Percentiles rank a stretch among this genome's conserved stretches.
phyloP scores from a whole-genome alignment of 495 filamentous ascomycete genomes.

The Lichina pygmaea region DNA sequence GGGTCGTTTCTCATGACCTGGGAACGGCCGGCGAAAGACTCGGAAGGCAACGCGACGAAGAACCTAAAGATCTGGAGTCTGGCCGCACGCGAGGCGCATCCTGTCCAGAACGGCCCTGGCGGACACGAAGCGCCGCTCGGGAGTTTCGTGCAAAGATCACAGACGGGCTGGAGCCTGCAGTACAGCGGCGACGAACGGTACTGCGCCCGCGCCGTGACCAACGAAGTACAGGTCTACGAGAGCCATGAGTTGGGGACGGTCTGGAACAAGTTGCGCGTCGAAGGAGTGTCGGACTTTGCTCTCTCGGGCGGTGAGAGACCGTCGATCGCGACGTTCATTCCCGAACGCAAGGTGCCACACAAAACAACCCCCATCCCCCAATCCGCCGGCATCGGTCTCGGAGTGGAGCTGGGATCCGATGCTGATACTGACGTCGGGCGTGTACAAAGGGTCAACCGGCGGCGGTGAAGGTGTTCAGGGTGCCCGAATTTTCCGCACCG shows the following conservation, averaged over 20 bases:
- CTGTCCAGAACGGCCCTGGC: neutral
- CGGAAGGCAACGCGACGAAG: conserved; percentile 72
- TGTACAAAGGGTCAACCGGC: conserved; percentile 34
- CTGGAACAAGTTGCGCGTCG: conserved; percentile 83
- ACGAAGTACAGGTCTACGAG: conserved; percentile 91
- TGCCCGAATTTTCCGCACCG: conserved; percentile 52
- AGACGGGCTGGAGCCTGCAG: conserved; percentile 92
- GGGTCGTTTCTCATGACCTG: conserved; percentile 88
- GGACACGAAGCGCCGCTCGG: neutral
- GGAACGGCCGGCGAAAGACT: conserved; percentile 82
- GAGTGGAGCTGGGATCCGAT: neutral
- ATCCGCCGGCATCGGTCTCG: neutral
- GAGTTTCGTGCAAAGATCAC: conserved; percentile 77
- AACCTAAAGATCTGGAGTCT: conserved; percentile 93
- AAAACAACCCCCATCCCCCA: neutral
- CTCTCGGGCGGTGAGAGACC: conserved; percentile 68
- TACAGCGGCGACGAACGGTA: conserved; percentile 80
- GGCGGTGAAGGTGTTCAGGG: conserved; percentile 76
- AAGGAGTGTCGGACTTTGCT: conserved; percentile 77
- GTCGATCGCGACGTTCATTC: conserved; percentile 77
- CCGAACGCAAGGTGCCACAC: conserved; percentile 59
- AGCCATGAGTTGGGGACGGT: conserved; percentile 59
- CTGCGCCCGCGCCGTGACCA: conserved; percentile 82
- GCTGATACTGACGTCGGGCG: neutral
- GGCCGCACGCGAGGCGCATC: conserved; percentile 19